A percentile compares a stretch with the other conserved stretches of the same genome.
Conservation (phyloP, 768 basidiomycete genomes). For the Dioszegia crocea region DNA sequence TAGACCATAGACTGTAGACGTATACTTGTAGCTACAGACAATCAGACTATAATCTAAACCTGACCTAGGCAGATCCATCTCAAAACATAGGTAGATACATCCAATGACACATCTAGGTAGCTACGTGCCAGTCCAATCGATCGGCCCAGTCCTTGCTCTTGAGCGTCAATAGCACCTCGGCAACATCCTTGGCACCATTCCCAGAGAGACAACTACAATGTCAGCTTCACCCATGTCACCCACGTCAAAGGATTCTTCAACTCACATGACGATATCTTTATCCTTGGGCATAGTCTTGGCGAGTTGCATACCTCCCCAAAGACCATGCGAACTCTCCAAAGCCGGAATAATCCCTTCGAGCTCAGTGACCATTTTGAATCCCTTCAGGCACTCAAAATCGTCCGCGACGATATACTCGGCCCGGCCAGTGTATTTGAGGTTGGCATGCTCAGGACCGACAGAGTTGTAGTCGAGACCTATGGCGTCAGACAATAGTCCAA, state of each 20-base stretch:
- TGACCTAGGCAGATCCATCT: no score
- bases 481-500: no score
- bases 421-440: conserved; percentile 88
- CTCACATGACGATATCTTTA: conserved; percentile 84
- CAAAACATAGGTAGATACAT: no score
- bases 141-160: conserved; percentile 78
- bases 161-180: conserved; percentile 80
- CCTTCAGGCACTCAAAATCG: conserved; percentile 87
- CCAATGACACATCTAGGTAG: no score
- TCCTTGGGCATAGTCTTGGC: conserved; percentile 82
- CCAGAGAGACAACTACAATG: conserved; percentile 68
- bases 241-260: conserved; percentile 24
- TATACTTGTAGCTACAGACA: no score
- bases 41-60: no score
- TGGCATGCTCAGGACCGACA: conserved; percentile 96
- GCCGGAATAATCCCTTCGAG: conserved; percentile 97
- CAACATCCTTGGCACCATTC: conserved; percentile 95
- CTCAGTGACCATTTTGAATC: conserved; percentile 87
- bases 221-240: background rate
- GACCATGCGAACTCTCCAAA: conserved; percentile 89
- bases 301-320: conserved; percentile 83
- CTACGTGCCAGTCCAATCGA: conserved; percentile 86
- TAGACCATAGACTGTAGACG: no score
- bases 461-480: conserved; percentile 51
- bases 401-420: conserved; percentile 91